Percentiles rank a stretch among this genome's conserved stretches.
phyloP scores from a whole-genome alignment of 106 monocot species.

The Narthecium ossifragum region DNA sequence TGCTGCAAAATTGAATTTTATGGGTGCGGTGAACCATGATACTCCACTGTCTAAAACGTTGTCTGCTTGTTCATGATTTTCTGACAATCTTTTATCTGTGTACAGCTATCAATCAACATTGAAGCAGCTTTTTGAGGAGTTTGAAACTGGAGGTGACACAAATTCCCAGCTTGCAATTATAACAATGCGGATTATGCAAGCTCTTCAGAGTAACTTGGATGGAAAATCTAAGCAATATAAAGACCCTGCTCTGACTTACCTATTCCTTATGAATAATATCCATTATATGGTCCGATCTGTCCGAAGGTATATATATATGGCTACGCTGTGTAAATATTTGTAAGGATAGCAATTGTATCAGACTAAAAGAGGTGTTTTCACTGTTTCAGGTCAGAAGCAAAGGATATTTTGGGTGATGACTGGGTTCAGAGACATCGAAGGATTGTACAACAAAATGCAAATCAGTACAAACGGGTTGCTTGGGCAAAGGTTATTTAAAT shows the following conservation, averaged over 20 bases:
- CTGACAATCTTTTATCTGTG: slow-evolving; percentile 4
- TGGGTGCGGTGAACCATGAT: too few relatives aligned
- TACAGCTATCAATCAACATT: slow-evolving; percentile 83
- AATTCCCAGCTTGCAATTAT: slow-evolving; percentile 61
- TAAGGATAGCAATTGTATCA: neutral
- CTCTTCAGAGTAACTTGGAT: slow-evolving; percentile 66
- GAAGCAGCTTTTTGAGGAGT: slow-evolving; percentile 80
- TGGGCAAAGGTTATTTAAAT: slow-evolving; percentile 55
- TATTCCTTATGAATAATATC: slow-evolving; percentile 78
- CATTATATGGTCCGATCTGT: slow-evolving; percentile 76
- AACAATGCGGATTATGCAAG: slow-evolving; percentile 82
- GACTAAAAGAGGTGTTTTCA: too few relatives aligned
- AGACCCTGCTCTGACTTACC: slow-evolving; percentile 54
- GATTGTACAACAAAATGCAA: slow-evolving; percentile 52
- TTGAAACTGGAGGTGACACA: slow-evolving; percentile 52
- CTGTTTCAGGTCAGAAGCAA: slow-evolving; percentile 41
- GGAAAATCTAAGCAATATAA: slow-evolving; percentile 73
- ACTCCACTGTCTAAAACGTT: too few relatives aligned
- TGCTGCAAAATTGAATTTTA: too few relatives aligned
- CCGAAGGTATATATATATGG: slow-evolving; percentile 59
- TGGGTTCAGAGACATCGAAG: slow-evolving; percentile 54
- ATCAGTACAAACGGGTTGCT: slow-evolving; percentile 46
- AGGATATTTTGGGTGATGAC: slow-evolving; percentile 53
- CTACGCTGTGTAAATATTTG: too few relatives aligned
- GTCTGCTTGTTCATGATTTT: too few relatives aligned